Evolutionary conservation across 495 filamentous ascomycete species (phyloP).

Genomic region (Pyronema omphalodes): DNA sequence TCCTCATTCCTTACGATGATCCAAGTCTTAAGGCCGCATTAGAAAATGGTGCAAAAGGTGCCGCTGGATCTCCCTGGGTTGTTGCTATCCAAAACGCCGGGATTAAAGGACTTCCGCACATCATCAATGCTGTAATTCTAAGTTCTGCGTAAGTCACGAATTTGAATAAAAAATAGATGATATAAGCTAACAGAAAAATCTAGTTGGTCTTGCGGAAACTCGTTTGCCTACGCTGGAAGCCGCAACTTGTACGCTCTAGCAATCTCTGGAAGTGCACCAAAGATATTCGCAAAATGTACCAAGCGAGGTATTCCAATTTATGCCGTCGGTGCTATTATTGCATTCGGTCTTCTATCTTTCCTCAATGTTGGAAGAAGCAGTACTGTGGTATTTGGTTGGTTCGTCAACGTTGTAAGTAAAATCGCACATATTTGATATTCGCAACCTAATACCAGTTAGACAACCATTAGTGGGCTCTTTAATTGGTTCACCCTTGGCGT

Average conservation of each 20-base stretch:
- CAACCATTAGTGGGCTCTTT: slow-evolving; percentile 18
- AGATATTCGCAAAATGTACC: slow-evolving; percentile 43
- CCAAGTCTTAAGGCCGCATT: slow-evolving; percentile 31
- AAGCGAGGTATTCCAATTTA: slow-evolving; percentile 35
- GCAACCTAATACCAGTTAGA: not conserved
- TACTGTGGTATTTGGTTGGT: slow-evolving; percentile 54
- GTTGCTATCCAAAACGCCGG: slow-evolving; percentile 46
- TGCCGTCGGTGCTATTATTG: slow-evolving; percentile 24
- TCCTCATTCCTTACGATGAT: slow-evolving; percentile 43
- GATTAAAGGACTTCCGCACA: slow-evolving; percentile 42
- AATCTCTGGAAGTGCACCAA: slow-evolving; percentile 41
- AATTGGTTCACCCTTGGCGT: slow-evolving; percentile 22
- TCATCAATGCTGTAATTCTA: slow-evolving; percentile 60
- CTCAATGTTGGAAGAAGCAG: slow-evolving; percentile 50
- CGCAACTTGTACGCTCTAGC: slow-evolving; percentile 54
- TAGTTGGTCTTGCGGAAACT: slow-evolving; percentile 37
- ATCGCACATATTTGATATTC: not conserved
- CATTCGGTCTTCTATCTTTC: slow-evolving; percentile 31
- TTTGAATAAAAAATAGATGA: not conserved
- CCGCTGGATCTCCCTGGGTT: slow-evolving; percentile 54
- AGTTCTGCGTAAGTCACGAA: not conserved
- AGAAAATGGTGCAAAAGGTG: slow-evolving; percentile 18
- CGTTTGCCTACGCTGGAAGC: slow-evolving; percentile 64
- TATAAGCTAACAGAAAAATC: not conserved
- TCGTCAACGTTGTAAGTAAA: slow-evolving; percentile 42